Base-by-base conservation (phyloP, 495 filamentous ascomycete genomes). In the Neurospora africana region DNA sequence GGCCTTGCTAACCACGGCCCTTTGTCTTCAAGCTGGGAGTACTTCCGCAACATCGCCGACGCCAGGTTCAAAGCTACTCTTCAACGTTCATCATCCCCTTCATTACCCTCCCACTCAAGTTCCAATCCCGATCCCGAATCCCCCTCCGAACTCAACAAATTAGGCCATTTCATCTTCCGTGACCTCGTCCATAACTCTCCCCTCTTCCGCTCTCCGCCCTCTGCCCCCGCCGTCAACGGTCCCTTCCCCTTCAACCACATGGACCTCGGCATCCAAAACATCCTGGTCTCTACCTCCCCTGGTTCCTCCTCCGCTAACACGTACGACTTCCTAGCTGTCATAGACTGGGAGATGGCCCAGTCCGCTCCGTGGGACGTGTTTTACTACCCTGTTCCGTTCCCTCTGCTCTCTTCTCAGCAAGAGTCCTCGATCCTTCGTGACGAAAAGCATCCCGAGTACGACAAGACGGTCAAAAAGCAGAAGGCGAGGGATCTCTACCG, bases 261-360 rank as follows among this genome's bases (percentile, higher is more conserved):
- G 75, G 79, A 81, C 35, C 69, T 81, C 9, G 79, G 74, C 21
- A 74, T 71, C 44, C 78, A 81, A 70, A 79, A 81, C 72, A 70
- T 80, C 15, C 75, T 81, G 11, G 72, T 80, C 65, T 79, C 47
- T 10, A 58, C 23, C 47, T 58, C 23, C 2, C 21, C 47, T 2
- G 4, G 27, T 27, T 27, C 23, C 21, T 27, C 47, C 21, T 58
- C 47, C 47, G 19, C 77, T 43, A 69, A 74, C 36, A 19, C 72
- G 21, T 78, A 75, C 71, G 74, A 79, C 53, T 72, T 80, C 69
- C 21, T 80, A 10, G 72, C 76, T 40, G 44, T 80, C n/a, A 80
- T 80, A 69, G 77, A 80, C 73, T 80, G 75, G 78, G 78, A 80
- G 68, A 70, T 77, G 37, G 78, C 78, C 27, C 75, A 76, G 35